Percentiles rank a stretch among this genome's conserved stretches.
phyloP scores from a whole-genome alignment of 305 asterid species.

The Solanum hybrid region DNA sequence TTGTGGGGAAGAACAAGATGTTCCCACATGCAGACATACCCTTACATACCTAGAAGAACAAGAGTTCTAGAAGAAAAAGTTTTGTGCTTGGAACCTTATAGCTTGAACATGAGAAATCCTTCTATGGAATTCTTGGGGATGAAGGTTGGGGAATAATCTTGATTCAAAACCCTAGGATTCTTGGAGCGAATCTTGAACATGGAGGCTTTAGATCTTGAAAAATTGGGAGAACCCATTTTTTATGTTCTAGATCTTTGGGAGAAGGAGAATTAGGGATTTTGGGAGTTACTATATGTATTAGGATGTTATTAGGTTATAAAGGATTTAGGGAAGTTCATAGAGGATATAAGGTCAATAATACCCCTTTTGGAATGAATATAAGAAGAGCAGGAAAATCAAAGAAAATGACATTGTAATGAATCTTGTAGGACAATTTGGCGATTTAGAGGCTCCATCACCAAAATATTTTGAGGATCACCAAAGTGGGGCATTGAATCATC shows the following conservation, averaged over 20 bases:
- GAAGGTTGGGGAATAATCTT: neutral
- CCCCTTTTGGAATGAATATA: neutral
- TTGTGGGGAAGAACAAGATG: neutral
- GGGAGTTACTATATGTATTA: neutral
- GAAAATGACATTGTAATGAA: neutral
- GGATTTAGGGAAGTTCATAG: neutral
- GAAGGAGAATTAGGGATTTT: neutral
- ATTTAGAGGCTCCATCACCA: neutral
- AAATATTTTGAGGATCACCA: neutral
- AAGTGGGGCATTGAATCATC: neutral
- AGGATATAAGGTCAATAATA: neutral
- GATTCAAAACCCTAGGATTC: neutral
- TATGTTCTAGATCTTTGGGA: neutral
- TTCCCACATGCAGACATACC: neutral
- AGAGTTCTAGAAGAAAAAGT: neutral
- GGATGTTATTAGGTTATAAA: neutral
- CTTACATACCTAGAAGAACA: neutral
- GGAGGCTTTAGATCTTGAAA: neutral
- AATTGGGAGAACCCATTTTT: neutral
- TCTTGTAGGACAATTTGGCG: neutral
- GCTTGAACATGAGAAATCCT: neutral
- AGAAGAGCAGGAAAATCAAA: neutral
- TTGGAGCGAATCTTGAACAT: neutral
- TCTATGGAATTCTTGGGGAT: neutral
- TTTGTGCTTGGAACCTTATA: neutral